A percentile compares a stretch with the other conserved stretches of the same genome.
Conservation (phyloP, 2,329 filamentous ascomycete species). For the Ophiosphaerella herpotricha region DNA sequence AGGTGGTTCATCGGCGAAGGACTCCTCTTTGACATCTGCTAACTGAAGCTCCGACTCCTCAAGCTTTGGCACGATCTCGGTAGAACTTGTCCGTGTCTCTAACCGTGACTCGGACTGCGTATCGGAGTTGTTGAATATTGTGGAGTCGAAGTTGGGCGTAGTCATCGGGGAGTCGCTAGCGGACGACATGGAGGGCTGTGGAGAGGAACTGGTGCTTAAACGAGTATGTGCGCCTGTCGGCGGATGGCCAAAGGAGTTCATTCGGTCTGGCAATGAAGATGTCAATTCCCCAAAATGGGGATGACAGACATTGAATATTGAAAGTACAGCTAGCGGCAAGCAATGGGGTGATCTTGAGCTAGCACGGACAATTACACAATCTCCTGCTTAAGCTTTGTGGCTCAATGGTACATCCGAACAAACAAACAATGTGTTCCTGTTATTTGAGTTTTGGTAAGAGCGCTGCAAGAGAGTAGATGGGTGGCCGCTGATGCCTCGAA, state of each 20-base stretch:
- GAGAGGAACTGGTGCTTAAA: conserved; percentile 48
- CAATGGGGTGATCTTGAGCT: conserved; percentile 6
- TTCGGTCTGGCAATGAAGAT: conserved; percentile 28
- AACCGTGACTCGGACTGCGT: conserved; percentile 33
- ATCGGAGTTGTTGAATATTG: conserved; percentile 25
- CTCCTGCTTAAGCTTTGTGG: conserved; percentile 5
- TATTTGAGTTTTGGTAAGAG: conserved; percentile 19
- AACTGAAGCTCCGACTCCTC: conserved; percentile 57
- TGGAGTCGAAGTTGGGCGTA: conserved; percentile 42
- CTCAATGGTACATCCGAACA: conserved; percentile 9
- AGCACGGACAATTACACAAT: conserved; percentile 9
- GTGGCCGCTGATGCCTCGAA: conserved; percentile 34
- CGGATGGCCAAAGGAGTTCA: conserved; percentile 45
- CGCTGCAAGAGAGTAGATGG: conserved; percentile 20
- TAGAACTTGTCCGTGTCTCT: conserved; percentile 29
- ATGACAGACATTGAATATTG: conserved; percentile 33
- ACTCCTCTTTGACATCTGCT: conserved; percentile 44
- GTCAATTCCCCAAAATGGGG: conserved; percentile 19
- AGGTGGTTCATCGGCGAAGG: conserved; percentile 35
- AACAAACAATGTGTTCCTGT: neutral
- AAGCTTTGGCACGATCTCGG: conserved; percentile 57
- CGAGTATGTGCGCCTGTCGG: conserved; percentile 37
- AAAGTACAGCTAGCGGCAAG: conserved; percentile 8
- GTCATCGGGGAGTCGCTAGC: conserved; percentile 46
- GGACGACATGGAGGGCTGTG: conserved; percentile 48